These are phyloP conservation scores for Collariella sp. DNA, from an alignment of 495 filamentous ascomycete species.

Conservation along the genomic window DNA sequence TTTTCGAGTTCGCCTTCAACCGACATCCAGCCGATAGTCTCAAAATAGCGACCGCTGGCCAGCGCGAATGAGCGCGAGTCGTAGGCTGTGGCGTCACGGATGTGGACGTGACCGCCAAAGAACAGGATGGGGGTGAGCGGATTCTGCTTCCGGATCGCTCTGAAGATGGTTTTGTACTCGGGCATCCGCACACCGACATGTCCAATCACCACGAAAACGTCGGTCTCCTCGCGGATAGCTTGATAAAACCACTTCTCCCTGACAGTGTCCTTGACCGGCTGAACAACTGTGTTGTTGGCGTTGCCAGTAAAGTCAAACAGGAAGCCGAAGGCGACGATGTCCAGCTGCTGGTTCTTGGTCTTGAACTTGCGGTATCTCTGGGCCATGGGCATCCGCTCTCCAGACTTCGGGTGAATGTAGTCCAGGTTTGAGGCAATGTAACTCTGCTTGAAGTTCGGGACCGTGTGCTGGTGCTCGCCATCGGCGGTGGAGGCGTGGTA, in stretches of 20 bases:
- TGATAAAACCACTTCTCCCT: conserved; percentile 83
- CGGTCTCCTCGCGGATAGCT: conserved; percentile 74
- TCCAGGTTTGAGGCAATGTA: conserved; percentile 92
- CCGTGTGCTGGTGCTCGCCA: conserved; percentile 65
- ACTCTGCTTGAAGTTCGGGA: conserved; percentile 64
- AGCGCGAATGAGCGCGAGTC: conserved; percentile 74
- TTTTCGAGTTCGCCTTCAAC: conserved; percentile 57
- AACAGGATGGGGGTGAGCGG: conserved; percentile 84
- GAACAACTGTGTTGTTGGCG: conserved; percentile 78
- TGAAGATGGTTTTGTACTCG: conserved; percentile 71
- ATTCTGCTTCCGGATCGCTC: conserved; percentile 65
- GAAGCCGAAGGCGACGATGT: conserved; percentile 84
- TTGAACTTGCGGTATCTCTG: conserved; percentile 78
- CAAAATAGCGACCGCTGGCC: conserved; percentile 91
- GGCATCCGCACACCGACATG: conserved; percentile 74
- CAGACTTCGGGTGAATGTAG: conserved; percentile 63
- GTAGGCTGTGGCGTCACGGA: conserved; percentile 75
- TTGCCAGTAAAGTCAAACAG: conserved; percentile 88
- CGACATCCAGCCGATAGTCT: conserved; percentile 95
- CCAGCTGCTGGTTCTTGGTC: conserved; percentile 77
- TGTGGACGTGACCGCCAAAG: conserved; percentile 86
- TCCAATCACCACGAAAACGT: conserved; percentile 80
- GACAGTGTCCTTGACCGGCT: conserved; percentile 67
- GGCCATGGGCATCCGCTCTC: conserved; percentile 65
- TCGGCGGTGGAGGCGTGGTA: conserved; percentile 72